phyloP scores from a whole-genome alignment of 2,329 filamentous ascomycete species.

The Sporothrix variecibatus region DNA sequence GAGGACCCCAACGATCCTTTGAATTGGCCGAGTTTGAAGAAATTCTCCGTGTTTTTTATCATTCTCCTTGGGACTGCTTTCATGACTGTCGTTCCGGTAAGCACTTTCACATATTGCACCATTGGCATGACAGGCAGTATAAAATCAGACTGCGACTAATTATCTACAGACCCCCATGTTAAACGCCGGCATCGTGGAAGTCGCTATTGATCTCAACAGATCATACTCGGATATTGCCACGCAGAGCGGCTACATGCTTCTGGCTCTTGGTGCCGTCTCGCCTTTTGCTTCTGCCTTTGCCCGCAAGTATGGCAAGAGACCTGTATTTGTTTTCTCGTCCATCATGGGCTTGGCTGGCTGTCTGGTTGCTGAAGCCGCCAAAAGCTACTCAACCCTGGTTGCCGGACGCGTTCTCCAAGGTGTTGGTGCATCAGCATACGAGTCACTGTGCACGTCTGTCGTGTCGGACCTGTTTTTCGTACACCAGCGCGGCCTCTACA shows the following conservation, averaged over 20 bases:
- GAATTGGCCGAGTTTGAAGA: background rate
- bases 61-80: background rate
- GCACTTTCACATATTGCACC: background rate
- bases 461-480: background rate
- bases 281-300: background rate
- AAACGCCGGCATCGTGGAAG: background rate
- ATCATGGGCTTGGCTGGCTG: background rate
- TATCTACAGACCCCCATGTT: background rate
- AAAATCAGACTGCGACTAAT: too few relatives aligned
- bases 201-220: background rate
- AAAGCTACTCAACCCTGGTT: background rate
- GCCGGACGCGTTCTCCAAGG: background rate
- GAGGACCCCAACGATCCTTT: background rate
- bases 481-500: background rate
- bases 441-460: background rate
- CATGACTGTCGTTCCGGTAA: background rate
- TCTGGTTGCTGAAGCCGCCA: background rate
- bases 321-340: background rate
- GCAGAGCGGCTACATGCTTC: background rate
- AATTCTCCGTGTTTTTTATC: background rate
- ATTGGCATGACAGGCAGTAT: background rate
- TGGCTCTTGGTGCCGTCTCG: background rate
- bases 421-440: background rate
- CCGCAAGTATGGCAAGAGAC: background rate
- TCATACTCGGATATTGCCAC: background rate